Evolutionary conservation across 2,329 filamentous ascomycete genomes (phyloP), one percentile per base, ranked within the genome.

Genomic region (Pseudogymnoascus sp.): DNA sequence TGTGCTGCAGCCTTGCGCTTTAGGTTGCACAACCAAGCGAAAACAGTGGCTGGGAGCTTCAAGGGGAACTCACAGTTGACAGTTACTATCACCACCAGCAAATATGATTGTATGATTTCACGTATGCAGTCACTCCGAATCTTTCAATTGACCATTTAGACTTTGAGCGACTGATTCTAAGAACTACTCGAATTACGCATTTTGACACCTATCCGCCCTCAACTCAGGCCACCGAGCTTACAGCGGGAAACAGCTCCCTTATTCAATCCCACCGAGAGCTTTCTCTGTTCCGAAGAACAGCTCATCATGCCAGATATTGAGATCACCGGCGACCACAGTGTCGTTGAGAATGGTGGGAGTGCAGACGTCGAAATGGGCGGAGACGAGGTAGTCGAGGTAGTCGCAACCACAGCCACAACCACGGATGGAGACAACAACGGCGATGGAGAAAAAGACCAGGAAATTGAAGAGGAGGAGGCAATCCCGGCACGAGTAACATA

Each of bases 401-500:
- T 72, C 37, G 71, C 72, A 56, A 70, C 71, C 61, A 67, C 63
- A 29, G 21, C 62, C 44, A 67, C 63, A 29, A 24, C 62, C 44
- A 64, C 42, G 2, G 65, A 64, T 6, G 62, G 62, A 44, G 64
- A 56, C 21, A 65, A 67, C 29, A 68, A 65, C 35, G 65, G 24
- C 26, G 47, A 63, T 6, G 62, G 21, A n/a, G 59, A 70, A 6
- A 64, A 67, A 16, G 68, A 69, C 40, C 63, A 64, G 47, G 68
- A 67, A 35, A 69, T 69, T 38, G 44, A 63, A 33, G 67, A 71
- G 29, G 61, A 44, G 13, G 19, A 6, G 11, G 8, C 11, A 21
- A 35, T 35, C 1, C 66, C 68, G 0, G 63, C 64, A 11, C 64
- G 72, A 19, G 64, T 68, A 11, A 72, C 71, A 14, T 87, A 85